These are phyloP conservation scores for Tuber brumale DNA, from an alignment of 495 filamentous ascomycete genomes.

Conservation along the genomic window DNA sequence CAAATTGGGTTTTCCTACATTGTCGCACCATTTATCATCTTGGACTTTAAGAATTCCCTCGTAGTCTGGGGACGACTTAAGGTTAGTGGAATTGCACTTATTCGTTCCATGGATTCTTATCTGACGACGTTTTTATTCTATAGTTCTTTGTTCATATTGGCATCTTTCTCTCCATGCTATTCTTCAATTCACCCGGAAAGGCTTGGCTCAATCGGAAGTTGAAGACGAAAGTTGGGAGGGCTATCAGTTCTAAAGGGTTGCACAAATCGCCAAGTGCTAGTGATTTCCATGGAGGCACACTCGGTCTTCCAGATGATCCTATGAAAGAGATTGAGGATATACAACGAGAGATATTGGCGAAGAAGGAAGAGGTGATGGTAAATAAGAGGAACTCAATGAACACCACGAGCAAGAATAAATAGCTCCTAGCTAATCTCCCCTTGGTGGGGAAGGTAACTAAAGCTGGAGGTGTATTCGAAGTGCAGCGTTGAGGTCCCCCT, in stretches of 20 bases:
- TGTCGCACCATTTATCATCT: constrained; percentile 74
- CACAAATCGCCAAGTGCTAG: constrained; percentile 23
- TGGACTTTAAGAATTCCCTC: constrained; percentile 60
- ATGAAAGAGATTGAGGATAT: constrained; percentile 72
- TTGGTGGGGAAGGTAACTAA: not conserved
- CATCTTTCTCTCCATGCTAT: constrained; percentile 56
- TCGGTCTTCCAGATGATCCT: constrained; percentile 74
- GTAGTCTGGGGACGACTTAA: constrained; percentile 66
- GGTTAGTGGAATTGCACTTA: constrained; percentile 7
- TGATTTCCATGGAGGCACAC: constrained; percentile 43
- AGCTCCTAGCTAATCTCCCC: not conserved
- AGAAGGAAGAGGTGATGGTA: constrained; percentile 57
- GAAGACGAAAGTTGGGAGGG: constrained; percentile 45
- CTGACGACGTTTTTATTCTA: not conserved
- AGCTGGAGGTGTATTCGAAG: not conserved
- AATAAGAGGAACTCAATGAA: constrained; percentile 50
- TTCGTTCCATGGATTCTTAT: not conserved
- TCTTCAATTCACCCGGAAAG: constrained; percentile 77
- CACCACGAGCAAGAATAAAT: constrained; percentile 48
- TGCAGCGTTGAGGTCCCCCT: not conserved
- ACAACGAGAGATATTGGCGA: constrained; percentile 63
- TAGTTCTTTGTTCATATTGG: constrained; percentile 79
- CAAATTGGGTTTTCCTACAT: constrained; percentile 78
- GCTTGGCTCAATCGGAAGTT: constrained; percentile 53
- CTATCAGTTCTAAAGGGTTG: constrained; percentile 29